phyloP scores from a whole-genome alignment of 2,329 filamentous ascomycete genomes.

The Botryosphaeria dothidea region DNA sequence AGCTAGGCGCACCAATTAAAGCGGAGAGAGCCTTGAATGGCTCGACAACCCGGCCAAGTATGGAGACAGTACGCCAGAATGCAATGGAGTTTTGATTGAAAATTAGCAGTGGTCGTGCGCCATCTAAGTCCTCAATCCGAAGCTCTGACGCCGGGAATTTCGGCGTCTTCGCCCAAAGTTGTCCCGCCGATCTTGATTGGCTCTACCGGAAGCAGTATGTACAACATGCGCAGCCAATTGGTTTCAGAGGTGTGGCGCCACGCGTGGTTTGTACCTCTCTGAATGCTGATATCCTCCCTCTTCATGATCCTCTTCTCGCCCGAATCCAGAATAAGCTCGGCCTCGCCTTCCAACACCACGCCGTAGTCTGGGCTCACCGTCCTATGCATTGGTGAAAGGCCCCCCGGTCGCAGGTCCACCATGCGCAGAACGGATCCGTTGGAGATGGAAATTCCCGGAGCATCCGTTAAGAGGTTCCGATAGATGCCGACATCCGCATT shows the following conservation, averaged over 20 bases:
- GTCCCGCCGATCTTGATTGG: conserved; percentile 33
- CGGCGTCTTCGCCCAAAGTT: conserved; percentile 34
- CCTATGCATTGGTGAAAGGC: conserved; percentile 39
- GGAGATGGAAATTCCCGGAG: conserved; percentile 52
- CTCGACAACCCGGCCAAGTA: no score
- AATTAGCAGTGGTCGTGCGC: no score
- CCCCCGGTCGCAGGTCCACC: conserved; percentile 38
- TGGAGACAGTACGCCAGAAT: no score
- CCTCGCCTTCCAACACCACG: conserved; percentile 39
- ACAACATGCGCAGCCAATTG: conserved; percentile 39
- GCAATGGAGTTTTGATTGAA: no score
- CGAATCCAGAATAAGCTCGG: conserved; percentile 39
- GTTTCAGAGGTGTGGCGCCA: conserved; percentile 19
- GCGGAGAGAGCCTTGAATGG: no score
- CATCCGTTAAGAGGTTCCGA: conserved; percentile 42
- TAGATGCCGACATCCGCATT: conserved; percentile 51
- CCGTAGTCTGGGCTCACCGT: conserved; percentile 43
- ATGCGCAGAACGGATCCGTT: conserved; percentile 49
- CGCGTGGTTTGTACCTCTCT: conserved; percentile 9
- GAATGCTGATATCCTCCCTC: conserved; percentile 8
- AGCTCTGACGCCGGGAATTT: no score
- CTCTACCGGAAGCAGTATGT: conserved; percentile 37
- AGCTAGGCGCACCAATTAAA: no score
- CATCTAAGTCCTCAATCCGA: no score
- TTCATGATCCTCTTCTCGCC: conserved; percentile 32